These are phyloP conservation scores for Sphagnum tenellum DNA, from an alignment of 225 moss, liverwort and hornwort species.

Conservation along the genomic window DNA sequence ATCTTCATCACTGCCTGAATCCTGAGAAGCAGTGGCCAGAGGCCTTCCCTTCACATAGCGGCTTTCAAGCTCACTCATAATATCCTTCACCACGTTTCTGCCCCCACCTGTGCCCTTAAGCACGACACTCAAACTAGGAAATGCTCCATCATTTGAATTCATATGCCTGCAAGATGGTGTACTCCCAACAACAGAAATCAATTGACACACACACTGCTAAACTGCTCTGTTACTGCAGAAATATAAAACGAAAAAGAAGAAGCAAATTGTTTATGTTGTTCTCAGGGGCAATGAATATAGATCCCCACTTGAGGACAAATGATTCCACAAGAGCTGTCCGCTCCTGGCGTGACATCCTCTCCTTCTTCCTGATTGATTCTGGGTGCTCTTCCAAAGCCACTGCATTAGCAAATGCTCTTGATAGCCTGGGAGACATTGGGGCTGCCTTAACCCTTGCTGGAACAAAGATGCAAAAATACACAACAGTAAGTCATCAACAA, in stretches of 20 bases:
- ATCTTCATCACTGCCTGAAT: slow-evolving; percentile 5
- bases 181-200: too few relatives aligned
- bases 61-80: slow-evolving; percentile 30
- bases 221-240: too few relatives aligned
- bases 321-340: slow-evolving; percentile 53
- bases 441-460: slow-evolving; percentile 14
- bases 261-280: too few relatives aligned
- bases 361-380: slow-evolving; percentile 17
- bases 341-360: slow-evolving; percentile 50
- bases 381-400: slow-evolving; percentile 16
- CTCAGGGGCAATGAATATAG: too few relatives aligned
- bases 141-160: slow-evolving; percentile 41
- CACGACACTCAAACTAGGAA: slow-evolving; percentile 43
- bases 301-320: slow-evolving; percentile 37
- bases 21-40: slow-evolving; percentile 1
- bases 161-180: slow-evolving; percentile 23
- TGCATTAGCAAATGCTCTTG: slow-evolving; percentile 12
- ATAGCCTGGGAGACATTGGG: slow-evolving; percentile 12
- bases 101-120: slow-evolving; percentile 51
- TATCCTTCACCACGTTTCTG: slow-evolving; percentile 35
- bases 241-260: too few relatives aligned
- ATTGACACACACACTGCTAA: too few relatives aligned
- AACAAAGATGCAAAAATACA: too few relatives aligned
- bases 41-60: slow-evolving; percentile 10
- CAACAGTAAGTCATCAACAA: too few relatives aligned